Conservation (phyloP, 2,329 filamentous ascomycete genomes). For the Diaporthe eres region DNA sequence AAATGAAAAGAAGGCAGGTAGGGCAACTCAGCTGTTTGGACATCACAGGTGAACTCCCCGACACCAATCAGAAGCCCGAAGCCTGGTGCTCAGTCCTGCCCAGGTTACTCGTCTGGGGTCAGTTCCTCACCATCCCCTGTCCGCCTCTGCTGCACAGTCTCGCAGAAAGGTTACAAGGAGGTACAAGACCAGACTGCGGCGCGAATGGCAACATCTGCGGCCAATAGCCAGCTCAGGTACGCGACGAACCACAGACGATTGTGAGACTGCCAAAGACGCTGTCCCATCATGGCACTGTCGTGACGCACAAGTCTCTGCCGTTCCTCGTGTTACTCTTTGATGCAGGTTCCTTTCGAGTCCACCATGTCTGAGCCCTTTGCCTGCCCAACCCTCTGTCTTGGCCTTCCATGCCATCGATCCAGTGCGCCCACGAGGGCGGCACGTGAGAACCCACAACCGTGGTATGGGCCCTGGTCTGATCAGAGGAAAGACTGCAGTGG, state of each 20-base stretch:
- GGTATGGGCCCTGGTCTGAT: not conserved
- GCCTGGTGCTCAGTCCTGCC: not conserved
- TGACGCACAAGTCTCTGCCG: conserved; percentile 28
- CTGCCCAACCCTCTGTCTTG: not conserved
- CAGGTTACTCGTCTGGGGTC: conserved; percentile 31
- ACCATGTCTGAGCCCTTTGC: conserved; percentile 29
- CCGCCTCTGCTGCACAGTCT: conserved; percentile 9
- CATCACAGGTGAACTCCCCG: conserved; percentile 28
- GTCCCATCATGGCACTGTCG: conserved; percentile 26
- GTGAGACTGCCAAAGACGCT: conserved; percentile 39
- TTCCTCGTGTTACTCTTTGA: conserved; percentile 29
- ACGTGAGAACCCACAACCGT: conserved; percentile 22
- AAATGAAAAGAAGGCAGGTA: not conserved
- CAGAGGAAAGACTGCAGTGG: conserved; percentile 4
- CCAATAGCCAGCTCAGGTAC: conserved; percentile 39
- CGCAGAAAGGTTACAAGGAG: conserved; percentile 23
- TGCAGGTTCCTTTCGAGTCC: conserved; percentile 30
- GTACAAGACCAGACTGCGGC: conserved; percentile 34
- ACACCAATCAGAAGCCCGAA: conserved; percentile 31
- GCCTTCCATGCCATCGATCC: conserved; percentile 21
- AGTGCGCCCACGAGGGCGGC: conserved; percentile 22
- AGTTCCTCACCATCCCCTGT: conserved; percentile 4
- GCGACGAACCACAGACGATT: conserved; percentile 39
- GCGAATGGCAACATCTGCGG: conserved; percentile 21
- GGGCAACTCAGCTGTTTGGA: conserved; percentile 10